These are phyloP conservation scores for Aspergillus fumigatiaffinis DNA, from an alignment of 2,329 filamentous ascomycete species.

Conservation along the genomic window DNA sequence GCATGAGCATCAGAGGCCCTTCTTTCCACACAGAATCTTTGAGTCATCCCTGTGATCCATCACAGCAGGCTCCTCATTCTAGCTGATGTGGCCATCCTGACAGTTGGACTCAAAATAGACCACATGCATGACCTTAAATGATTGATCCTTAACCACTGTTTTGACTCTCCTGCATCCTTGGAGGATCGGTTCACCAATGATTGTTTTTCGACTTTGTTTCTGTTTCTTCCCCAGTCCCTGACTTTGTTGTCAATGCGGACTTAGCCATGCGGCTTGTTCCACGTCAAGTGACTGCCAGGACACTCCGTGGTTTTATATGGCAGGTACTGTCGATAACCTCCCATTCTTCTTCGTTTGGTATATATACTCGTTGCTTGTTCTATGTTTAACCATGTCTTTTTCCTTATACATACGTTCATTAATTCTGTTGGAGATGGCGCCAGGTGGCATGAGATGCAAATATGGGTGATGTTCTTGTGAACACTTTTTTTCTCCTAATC, in stretches of 20 bases:
- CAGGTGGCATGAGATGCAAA: constrained; percentile 2
- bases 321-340: too few relatives aligned
- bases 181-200: neutral
- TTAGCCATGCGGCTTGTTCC: neutral
- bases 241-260: neutral
- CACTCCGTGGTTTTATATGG: too few relatives aligned
- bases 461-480: constrained; percentile 1
- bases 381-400: constrained; percentile 2
- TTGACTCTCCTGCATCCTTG: neutral
- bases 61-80: constrained; percentile 14
- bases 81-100: neutral
- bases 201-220: constrained; percentile 10
- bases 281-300: too few relatives aligned
- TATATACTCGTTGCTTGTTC: constrained; percentile 6
- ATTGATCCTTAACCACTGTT: constrained; percentile 15
- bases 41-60: constrained; percentile 23
- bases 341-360: constrained; percentile 3
- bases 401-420: constrained; percentile 5
- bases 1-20: constrained; percentile 13
- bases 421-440: constrained; percentile 7
- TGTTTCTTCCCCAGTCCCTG: constrained; percentile 11
- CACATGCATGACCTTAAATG: constrained; percentile 25
- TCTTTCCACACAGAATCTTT: constrained; percentile 32
- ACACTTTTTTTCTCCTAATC: constrained; percentile 1
- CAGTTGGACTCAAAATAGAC: neutral